These are phyloP conservation scores for Shiraia sp. DNA, from an alignment of 2,329 filamentous ascomycete genomes.

Conservation along the genomic window DNA sequence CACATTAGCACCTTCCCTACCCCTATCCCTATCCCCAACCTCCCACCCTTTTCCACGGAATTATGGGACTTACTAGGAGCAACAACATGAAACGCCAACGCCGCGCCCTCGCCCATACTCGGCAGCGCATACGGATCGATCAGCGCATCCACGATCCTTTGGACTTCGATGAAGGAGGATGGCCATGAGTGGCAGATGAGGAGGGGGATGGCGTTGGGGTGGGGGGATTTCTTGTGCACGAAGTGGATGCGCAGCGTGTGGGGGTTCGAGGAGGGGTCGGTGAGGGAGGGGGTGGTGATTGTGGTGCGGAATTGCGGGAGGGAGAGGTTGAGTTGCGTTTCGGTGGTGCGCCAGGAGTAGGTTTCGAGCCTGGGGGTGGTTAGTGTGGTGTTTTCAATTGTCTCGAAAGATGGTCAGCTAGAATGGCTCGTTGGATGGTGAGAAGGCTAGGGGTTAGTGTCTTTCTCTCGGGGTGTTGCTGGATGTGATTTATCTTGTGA, in stretches of 20 bases:
- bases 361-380: slow-evolving; percentile 59
- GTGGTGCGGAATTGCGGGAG: slow-evolving; percentile 68
- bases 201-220: slow-evolving; percentile 62
- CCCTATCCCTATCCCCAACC: no score
- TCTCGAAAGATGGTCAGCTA: not conserved
- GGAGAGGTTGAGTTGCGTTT: slow-evolving; percentile 59
- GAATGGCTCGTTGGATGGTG: no score
- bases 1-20: no score
- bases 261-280: slow-evolving; percentile 4
- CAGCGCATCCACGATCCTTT: slow-evolving; percentile 59
- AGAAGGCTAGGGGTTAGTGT: no score
- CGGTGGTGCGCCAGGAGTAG: slow-evolving; percentile 67
- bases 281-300: slow-evolving; percentile 44
- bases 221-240: slow-evolving; percentile 61
- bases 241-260: slow-evolving; percentile 64
- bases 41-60: no score
- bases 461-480: no score
- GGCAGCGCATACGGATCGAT: slow-evolving; percentile 55
- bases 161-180: slow-evolving; percentile 64
- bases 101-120: slow-evolving; percentile 20
- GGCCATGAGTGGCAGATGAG: slow-evolving; percentile 69
- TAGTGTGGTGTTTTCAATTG: not conserved
- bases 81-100: slow-evolving; percentile 65
- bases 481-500: no score
- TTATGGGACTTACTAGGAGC: slow-evolving; percentile 61